A percentile compares a stretch with the other conserved stretches of the same genome.
These are phyloP conservation scores for Silene vulgaris DNA, from an alignment of 179 eudicot species.

Conservation along the genomic window DNA sequence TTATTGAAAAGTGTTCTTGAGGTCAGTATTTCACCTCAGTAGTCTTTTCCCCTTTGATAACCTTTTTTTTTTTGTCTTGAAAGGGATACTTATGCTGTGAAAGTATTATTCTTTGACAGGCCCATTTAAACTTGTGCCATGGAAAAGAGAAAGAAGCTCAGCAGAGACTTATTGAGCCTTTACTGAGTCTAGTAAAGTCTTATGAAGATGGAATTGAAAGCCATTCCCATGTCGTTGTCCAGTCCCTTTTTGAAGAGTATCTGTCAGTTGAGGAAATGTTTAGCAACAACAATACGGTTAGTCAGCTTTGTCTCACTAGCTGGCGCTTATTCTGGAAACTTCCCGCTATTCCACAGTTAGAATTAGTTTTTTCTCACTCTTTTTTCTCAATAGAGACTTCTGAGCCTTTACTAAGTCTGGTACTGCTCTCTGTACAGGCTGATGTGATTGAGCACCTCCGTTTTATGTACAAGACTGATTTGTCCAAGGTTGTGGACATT, in stretches of 20 bases:
- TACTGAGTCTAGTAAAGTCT: conserved; percentile 85
- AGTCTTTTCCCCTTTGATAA: neutral
- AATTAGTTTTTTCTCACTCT: neutral
- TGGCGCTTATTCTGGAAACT: neutral
- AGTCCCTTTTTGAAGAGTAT: conserved; percentile 83
- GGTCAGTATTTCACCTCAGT: conserved; percentile 39
- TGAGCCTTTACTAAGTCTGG: conserved; percentile 50
- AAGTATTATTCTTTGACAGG: conserved; percentile 35
- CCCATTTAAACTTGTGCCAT: conserved; percentile 63
- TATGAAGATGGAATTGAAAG: conserved; percentile 97
- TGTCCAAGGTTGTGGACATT: conserved; percentile 75
- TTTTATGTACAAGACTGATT: conserved; percentile 79
- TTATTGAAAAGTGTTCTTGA: conserved; percentile 66
- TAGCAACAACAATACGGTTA: conserved; percentile 80
- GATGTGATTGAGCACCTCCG: conserved; percentile 98
- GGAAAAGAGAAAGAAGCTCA: conserved; percentile 86
- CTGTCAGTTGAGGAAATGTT: conserved; percentile 80
- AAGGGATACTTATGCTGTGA: neutral
- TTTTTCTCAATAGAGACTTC: conserved; percentile 47
- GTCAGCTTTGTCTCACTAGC: conserved; percentile 4
- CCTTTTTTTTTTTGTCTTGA: neutral
- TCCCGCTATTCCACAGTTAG: neutral
- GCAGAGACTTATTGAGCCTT: conserved; percentile 88
- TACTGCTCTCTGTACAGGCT: conserved; percentile 49
- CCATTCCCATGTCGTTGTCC: conserved; percentile 88